Percentiles rank a stretch among this genome's conserved stretches.
Conservation (phyloP, 768 basidiomycete species). For the Gelatoporia subvermispora region DNA sequence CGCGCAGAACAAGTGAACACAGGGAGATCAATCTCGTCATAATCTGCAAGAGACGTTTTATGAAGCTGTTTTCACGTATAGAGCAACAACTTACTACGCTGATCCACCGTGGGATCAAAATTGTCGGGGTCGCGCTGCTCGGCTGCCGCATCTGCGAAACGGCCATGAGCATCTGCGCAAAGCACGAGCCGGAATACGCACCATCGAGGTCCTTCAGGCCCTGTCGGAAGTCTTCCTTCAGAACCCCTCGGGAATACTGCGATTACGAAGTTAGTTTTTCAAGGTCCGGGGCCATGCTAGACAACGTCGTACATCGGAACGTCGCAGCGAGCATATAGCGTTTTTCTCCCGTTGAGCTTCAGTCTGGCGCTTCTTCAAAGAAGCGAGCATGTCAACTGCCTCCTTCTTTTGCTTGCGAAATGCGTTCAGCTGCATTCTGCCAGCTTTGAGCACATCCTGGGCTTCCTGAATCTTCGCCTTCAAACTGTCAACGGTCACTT, state of each 20-base stretch:
- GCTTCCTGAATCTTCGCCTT: slow-evolving; percentile 40
- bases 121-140: slow-evolving; percentile 53
- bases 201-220: slow-evolving; percentile 59
- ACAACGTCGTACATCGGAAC: slow-evolving; percentile 40
- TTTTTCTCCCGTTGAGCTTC: slow-evolving; percentile 46
- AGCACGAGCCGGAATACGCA: slow-evolving; percentile 18
- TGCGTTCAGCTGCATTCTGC: slow-evolving; percentile 32
- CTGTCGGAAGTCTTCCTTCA: slow-evolving; percentile 56
- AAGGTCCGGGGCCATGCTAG: not conserved
- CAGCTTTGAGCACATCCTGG: slow-evolving; percentile 36
- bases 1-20: slow-evolving; percentile 59
- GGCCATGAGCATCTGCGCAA: not conserved
- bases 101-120: slow-evolving; percentile 46
- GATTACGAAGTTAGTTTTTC: not conserved
- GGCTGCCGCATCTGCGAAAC: slow-evolving; percentile 43
- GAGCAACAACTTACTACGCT: slow-evolving; percentile 36
- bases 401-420: slow-evolving; percentile 39
- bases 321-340: slow-evolving; percentile 53
- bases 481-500: slow-evolving; percentile 41
- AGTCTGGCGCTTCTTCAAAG: slow-evolving; percentile 34
- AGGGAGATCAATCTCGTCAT: slow-evolving; percentile 54
- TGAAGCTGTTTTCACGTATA: not conserved
- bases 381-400: slow-evolving; percentile 29
- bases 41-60: slow-evolving; percentile 36
- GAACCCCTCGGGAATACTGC: slow-evolving; percentile 49